Evolutionary conservation across 106 monocot species (phyloP).

Genomic region (Vanilla planifolia): DNA sequence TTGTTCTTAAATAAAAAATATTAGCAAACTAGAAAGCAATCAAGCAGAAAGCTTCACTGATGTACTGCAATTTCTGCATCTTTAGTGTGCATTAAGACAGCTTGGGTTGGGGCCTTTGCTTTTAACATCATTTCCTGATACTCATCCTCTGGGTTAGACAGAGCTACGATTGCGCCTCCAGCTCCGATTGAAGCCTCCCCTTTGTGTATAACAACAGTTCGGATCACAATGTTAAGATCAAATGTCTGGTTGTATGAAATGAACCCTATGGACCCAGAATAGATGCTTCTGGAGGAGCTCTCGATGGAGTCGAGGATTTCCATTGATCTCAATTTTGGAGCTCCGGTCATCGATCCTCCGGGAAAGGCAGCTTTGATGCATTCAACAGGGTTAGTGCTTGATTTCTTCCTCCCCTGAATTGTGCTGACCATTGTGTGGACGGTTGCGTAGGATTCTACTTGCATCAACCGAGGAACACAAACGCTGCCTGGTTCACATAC

Average conservation of each 20-base stretch:
- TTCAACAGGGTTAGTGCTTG: constrained; percentile 36
- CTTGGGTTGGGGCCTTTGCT: constrained; percentile 63
- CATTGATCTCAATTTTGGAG: constrained; percentile 86
- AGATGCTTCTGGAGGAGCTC: constrained; percentile 56
- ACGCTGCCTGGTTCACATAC: constrained; percentile 77
- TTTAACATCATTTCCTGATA: constrained; percentile 92
- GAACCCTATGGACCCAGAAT: constrained; percentile 80
- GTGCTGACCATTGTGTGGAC: constrained; percentile 91
- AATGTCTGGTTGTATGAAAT: constrained; percentile 82
- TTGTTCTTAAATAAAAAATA: too few species aligned
- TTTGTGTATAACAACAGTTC: constrained; percentile 67
- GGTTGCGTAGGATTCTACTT: constrained; percentile 75
- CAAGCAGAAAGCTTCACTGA: too few species aligned
- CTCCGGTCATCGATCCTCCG: constrained; percentile 88
- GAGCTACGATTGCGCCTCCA: constrained; percentile 82
- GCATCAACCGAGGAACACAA: constrained; percentile 56
- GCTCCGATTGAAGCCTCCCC: constrained; percentile 82
- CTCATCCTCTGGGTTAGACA: constrained; percentile 74
- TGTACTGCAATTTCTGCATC: background rate
- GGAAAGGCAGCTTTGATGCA: constrained; percentile 85
- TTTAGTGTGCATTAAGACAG: constrained; percentile 23
- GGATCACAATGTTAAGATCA: constrained; percentile 87
- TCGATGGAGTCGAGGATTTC: constrained; percentile 78
- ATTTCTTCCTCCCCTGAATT: constrained; percentile 50
- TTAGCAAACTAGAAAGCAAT: too few species aligned